A percentile compares a stretch with the other conserved stretches of the same genome.
These are phyloP conservation scores for Alternaria longipes DNA, from an alignment of 2,329 filamentous ascomycete species.

Conservation along the genomic window DNA sequence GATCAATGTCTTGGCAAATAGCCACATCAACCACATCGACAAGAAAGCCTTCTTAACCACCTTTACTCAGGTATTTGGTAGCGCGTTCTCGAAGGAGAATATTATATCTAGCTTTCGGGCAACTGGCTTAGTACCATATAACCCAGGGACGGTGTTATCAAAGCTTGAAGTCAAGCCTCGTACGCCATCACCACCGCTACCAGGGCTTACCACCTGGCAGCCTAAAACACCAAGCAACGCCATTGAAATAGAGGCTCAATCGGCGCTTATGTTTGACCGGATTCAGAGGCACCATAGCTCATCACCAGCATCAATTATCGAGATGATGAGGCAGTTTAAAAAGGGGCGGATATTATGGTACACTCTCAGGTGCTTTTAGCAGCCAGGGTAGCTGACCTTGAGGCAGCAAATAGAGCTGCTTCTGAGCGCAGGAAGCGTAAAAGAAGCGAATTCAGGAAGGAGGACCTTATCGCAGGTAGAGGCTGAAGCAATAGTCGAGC, in stretches of 20 bases:
- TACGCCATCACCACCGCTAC: slow-evolving; percentile 8
- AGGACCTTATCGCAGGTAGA: too few species aligned
- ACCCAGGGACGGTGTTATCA: slow-evolving; percentile 41
- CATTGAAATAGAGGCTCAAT: neutral
- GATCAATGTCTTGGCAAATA: neutral
- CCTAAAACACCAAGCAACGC: slow-evolving; percentile 15
- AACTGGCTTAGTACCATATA: slow-evolving; percentile 7
- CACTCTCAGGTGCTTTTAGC: too few species aligned
- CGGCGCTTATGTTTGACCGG: too few species aligned
- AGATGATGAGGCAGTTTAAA: too few species aligned
- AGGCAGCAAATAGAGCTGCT: too few species aligned
- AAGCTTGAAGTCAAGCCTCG: slow-evolving; percentile 35
- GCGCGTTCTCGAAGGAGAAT: slow-evolving; percentile 35
- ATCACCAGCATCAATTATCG: too few species aligned
- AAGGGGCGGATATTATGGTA: too few species aligned
- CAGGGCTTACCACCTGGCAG: slow-evolving; percentile 4
- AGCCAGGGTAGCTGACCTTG: too few species aligned
- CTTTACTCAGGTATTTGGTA: slow-evolving; percentile 27
- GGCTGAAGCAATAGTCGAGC: too few species aligned
- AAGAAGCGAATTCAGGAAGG: too few species aligned
- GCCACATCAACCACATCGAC: slow-evolving; percentile 13
- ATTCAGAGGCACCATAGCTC: too few species aligned
- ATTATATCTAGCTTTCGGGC: slow-evolving; percentile 32
- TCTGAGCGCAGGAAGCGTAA: too few species aligned
- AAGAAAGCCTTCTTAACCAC: slow-evolving; percentile 20